These are phyloP conservation scores for Gnetum montanum DNA, from an alignment of 75 land plant genomes.

Conservation along the genomic window DNA sequence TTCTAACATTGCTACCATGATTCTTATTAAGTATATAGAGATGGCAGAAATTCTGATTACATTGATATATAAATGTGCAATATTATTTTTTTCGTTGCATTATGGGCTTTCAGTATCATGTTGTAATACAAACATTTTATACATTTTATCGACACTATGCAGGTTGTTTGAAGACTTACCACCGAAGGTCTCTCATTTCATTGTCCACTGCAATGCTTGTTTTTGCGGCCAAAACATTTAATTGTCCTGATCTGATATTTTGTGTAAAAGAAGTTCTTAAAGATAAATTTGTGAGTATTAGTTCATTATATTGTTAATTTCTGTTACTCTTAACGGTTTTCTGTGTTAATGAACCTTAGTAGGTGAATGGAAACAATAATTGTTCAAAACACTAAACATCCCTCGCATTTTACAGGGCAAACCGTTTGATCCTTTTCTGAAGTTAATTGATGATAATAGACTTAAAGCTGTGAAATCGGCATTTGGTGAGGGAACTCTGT, in stretches of 20 bases:
- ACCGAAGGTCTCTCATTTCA: conserved; percentile 78
- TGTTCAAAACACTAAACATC: too few species aligned
- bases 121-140: background rate
- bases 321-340: background rate
- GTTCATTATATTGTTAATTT: background rate
- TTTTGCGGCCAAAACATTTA: conserved; percentile 71
- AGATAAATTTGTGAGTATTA: conserved; percentile 34
- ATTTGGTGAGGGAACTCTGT: conserved; percentile 11
- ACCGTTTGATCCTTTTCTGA: conserved; percentile 86
- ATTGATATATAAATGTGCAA: background rate
- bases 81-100: background rate
- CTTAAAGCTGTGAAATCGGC: conserved; percentile 32
- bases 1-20: too few species aligned
- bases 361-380: too few species aligned
- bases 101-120: background rate
- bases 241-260: conserved; percentile 50
- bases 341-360: too few species aligned
- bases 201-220: conserved; percentile 74
- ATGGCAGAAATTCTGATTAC: too few species aligned
- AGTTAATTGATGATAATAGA: conserved; percentile 53
- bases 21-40: too few species aligned
- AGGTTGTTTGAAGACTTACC: conserved; percentile 52
- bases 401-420: conserved; percentile 4
- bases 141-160: conserved; percentile 6
- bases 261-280: conserved; percentile 34